Evolutionary conservation across 441 rosid species (phyloP).

Genomic region (Pelargonium cotyledonis): DNA sequence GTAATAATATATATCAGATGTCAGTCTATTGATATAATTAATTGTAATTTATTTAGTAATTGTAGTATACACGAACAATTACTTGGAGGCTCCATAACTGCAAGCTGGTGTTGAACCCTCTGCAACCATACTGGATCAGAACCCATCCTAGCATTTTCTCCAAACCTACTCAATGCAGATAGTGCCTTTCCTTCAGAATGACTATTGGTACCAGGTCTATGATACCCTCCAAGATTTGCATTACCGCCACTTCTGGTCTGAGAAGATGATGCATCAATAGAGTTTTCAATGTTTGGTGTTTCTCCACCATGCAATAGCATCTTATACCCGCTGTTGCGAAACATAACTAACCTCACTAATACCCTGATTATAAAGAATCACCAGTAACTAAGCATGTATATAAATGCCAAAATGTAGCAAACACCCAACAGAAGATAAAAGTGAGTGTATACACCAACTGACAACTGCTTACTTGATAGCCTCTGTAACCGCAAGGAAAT

Average conservation of each 20-base stretch:
- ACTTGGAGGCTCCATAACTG: slow-evolving; percentile 52
- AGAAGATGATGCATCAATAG: slow-evolving; percentile 29
- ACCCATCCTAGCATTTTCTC: slow-evolving; percentile 63
- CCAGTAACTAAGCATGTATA: slow-evolving; percentile 14
- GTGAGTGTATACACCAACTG: slow-evolving; percentile 7
- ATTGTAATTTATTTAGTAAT: slow-evolving; percentile 6
- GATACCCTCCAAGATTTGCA: slow-evolving; percentile 25
- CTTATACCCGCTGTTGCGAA: slow-evolving; percentile 67
- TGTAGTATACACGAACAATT: slow-evolving; percentile 15
- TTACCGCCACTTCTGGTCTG: slow-evolving; percentile 27
- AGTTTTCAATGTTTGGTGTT: slow-evolving; percentile 52
- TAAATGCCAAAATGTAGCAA: slow-evolving; percentile 1
- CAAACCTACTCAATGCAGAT: slow-evolving; percentile 69
- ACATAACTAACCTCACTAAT: slow-evolving; percentile 56
- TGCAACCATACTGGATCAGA: slow-evolving; percentile 47
- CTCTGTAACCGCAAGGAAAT: slow-evolving; percentile 76
- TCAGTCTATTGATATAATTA: slow-evolving; percentile 13
- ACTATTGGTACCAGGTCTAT: slow-evolving; percentile 25
- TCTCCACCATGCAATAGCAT: slow-evolving; percentile 93
- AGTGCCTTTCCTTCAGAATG: slow-evolving; percentile 64
- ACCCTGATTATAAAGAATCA: slow-evolving; percentile 43
- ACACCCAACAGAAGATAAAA: slow-evolving; percentile 14
- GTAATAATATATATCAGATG: slow-evolving; percentile 17
- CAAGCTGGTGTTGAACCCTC: slow-evolving; percentile 60
- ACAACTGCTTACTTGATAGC: slow-evolving; percentile 58